Conservation (phyloP, 2,329 filamentous ascomycete species). For the Colletotrichum navitas region DNA sequence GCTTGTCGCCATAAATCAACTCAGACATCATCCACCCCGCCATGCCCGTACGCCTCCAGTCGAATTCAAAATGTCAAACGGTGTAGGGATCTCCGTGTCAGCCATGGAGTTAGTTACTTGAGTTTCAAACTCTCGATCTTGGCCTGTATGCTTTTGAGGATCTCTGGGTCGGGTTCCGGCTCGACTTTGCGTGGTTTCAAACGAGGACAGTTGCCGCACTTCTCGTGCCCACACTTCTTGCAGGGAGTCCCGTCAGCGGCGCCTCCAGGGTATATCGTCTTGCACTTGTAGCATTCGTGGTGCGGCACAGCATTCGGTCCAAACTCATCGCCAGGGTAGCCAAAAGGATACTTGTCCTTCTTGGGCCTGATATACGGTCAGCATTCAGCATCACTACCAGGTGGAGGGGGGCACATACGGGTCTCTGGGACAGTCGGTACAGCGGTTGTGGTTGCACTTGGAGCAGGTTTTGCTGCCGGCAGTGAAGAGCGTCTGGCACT, state of each 20-base stretch:
- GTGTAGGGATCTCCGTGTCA: conserved; percentile 7
- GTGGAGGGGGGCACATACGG: conserved; percentile 68
- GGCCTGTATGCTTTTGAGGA: conserved; percentile 68
- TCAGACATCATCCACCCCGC: conserved; percentile 26
- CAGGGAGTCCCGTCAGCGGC: conserved; percentile 68
- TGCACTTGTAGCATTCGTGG: conserved; percentile 74
- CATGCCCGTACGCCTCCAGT: conserved; percentile 32
- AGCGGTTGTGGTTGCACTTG: conserved; percentile 79
- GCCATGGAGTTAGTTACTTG: conserved; percentile 23
- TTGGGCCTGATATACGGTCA: conserved; percentile 64
- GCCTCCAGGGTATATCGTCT: conserved; percentile 65
- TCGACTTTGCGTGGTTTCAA: conserved; percentile 71
- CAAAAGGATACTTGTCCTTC: conserved; percentile 76
- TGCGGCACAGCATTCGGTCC: conserved; percentile 64
- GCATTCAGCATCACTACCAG: background rate
- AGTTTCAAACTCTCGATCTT: conserved; percentile 63
- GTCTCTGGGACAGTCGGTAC: conserved; percentile 83
- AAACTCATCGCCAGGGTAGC: conserved; percentile 76
- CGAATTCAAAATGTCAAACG: conserved; percentile 28
- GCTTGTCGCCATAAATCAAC: conserved; percentile 29
- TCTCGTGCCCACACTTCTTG: conserved; percentile 69
- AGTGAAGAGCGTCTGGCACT: conserved; percentile 75
- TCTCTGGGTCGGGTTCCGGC: conserved; percentile 70
- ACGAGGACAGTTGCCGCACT: conserved; percentile 71
- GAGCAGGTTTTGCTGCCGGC: conserved; percentile 72